A percentile compares a stretch with the other conserved stretches of the same genome.
Conservation (phyloP, 371 early-diverging fungal species). For the Coemansia sp. region DNA sequence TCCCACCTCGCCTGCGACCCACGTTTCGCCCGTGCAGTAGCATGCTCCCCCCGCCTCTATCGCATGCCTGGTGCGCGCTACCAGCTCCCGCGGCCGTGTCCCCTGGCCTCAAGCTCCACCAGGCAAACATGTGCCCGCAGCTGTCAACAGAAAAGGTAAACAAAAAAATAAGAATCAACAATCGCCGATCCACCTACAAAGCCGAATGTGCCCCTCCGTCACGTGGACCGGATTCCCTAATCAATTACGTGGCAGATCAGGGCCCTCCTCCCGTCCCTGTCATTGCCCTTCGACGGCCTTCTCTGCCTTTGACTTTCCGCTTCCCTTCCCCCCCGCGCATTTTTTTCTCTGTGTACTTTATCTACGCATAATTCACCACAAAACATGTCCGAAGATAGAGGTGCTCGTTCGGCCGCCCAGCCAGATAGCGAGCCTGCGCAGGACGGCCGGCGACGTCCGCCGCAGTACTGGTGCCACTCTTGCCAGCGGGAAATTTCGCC, state of each 20-base stretch:
- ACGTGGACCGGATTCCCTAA: not conserved
- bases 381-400: slow-evolving; percentile 9
- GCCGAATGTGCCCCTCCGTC: not conserved
- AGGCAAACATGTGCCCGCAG: not conserved
- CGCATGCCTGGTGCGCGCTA: not conserved
- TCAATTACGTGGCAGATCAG: not conserved
- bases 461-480: slow-evolving; percentile 49
- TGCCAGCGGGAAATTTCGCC: slow-evolving; percentile 47
- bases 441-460: not conserved
- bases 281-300: too few species aligned
- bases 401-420: slow-evolving; percentile 7
- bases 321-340: too few species aligned
- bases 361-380: not conserved
- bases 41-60: not conserved
- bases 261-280: too few species aligned
- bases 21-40: slow-evolving; percentile 3
- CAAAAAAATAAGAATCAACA: not conserved
- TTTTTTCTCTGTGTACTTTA: too few species aligned
- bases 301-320: too few species aligned
- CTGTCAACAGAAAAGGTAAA: not conserved
- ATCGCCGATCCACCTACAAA: not conserved
- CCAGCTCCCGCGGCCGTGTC: not conserved
- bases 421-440: not conserved
- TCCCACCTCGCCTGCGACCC: not conserved
- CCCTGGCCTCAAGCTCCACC: too few species aligned